Conservation (phyloP, 805 yeast genomes). For the Monosporozyma siamensis region DNA sequence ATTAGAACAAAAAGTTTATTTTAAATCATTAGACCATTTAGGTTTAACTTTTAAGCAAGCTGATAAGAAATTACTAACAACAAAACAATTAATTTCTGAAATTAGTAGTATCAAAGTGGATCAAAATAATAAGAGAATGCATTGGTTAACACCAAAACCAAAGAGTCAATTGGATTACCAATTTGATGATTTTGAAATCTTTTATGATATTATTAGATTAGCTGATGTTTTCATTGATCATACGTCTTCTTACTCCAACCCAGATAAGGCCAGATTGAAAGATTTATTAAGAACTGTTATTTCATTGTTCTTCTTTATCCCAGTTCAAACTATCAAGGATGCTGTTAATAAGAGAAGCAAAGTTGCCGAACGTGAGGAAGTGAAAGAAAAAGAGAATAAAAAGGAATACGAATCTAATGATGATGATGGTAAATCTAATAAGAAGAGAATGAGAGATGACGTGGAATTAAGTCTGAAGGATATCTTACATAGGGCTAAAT, state of each 20-base stretch:
- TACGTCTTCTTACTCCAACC: slow-evolving; percentile 64
- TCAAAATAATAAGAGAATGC: slow-evolving; percentile 75
- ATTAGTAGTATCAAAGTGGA: slow-evolving; percentile 88
- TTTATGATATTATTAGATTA: slow-evolving; percentile 65
- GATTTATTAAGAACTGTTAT: slow-evolving; percentile 64
- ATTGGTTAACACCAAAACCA: slow-evolving; percentile 82
- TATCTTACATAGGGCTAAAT: slow-evolving; percentile 30
- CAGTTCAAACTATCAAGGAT: slow-evolving; percentile 41
- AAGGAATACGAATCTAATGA: slow-evolving; percentile 14
- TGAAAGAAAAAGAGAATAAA: slow-evolving; percentile 9
- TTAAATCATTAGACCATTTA: slow-evolving; percentile 87
- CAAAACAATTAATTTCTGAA: slow-evolving; percentile 84
- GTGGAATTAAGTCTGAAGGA: slow-evolving; percentile 17
- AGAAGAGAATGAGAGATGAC: slow-evolving; percentile 28
- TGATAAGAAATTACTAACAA: slow-evolving; percentile 83
- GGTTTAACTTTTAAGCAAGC: slow-evolving; percentile 96
- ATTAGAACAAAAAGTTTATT: slow-evolving; percentile 89
- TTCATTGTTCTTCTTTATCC: slow-evolving; percentile 59
- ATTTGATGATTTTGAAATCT: slow-evolving; percentile 56
- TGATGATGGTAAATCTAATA: slow-evolving; percentile 11
- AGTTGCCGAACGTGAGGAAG: background rate
- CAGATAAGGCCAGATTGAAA: slow-evolving; percentile 69
- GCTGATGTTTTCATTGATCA: slow-evolving; percentile 57
- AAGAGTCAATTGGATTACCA: slow-evolving; percentile 58
- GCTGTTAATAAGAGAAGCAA: slow-evolving; percentile 18